Evolutionary conservation across 768 basidiomycete species (phyloP), one percentile per base, ranked within the genome.

Genomic region (Leccinum rimulosum): DNA sequence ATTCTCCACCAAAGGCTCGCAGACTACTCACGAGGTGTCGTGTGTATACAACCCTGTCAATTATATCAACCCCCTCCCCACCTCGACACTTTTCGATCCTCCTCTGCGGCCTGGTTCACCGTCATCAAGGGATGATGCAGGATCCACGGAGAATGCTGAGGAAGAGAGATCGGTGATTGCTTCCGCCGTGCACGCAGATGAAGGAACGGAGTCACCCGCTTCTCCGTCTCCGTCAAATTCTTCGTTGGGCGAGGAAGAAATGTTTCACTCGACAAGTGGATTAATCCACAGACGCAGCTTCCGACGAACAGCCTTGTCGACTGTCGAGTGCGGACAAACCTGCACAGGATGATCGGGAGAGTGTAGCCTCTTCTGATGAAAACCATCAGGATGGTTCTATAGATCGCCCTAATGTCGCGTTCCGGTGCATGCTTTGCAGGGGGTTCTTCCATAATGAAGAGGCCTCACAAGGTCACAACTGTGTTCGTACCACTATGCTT

Each of bases 341-440:
- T 30, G 11, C 12, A 1, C 19, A 27, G 7, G 59, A 59, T 9
- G 59, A 61, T n/a, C 35, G 9, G 19, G 47, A 43, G 19, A 49
- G 30, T 40, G 22, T 45, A 38, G 30, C 57, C 38, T 43, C 62
- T 35, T 7, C 49, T 25, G 55, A 36, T 33, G 55, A 30, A 35
- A n/a, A 12, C 22, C 35, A 11, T 17, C 54, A 28, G 36, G 55
- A 53, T 51, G 31, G 40, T 19, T 38, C 54, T 17, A 14, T 12
- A 27, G 48, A 33, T 51, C n/a, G 15, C 36, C 35, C 19, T 6
- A 25, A 47, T 11, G 47, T 31, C 6, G 7, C 15, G 8, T 61
- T 60, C 25, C 58, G 43, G 5, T 70, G 70, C 48, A 55, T 50
- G 14, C 54, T 61, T 17, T 70, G 70, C 54, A 15, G 58, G 22